Percentiles rank a stretch among this genome's conserved stretches.
Conservation (phyloP, 1,284 basidiomycete species). For the Testicularia cyperi region DNA sequence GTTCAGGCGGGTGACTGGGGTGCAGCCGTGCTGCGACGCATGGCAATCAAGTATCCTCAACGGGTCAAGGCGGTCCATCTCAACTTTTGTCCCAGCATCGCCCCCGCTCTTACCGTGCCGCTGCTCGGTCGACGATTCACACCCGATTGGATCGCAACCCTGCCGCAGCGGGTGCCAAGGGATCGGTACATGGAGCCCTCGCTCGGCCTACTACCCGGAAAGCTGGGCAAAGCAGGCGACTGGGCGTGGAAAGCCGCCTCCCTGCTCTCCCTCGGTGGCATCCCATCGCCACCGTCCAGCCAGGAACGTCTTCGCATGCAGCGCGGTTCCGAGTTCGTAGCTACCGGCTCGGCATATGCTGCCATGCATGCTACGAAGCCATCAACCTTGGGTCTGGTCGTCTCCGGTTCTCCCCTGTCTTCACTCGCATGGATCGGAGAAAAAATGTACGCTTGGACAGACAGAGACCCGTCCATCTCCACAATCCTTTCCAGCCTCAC, state of each 20-base stretch:
- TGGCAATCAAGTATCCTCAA: constrained; percentile 27
- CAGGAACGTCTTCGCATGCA: constrained; percentile 37
- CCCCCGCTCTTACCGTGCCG: constrained; percentile 26
- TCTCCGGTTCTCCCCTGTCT: constrained; percentile 60
- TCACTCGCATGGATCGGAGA: constrained; percentile 63
- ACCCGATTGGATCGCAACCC: constrained; percentile 13
- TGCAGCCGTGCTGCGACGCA: constrained; percentile 18
- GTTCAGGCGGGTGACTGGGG: constrained; percentile 52
- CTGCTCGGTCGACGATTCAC: constrained; percentile 14
- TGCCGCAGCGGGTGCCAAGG: constrained; percentile 15
- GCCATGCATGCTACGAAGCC: constrained; percentile 59
- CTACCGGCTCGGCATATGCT: constrained; percentile 46
- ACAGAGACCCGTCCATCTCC: constrained; percentile 42
- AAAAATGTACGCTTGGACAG: constrained; percentile 62
- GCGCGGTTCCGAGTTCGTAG: constrained; percentile 36
- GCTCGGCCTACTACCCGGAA: constrained; percentile 1
- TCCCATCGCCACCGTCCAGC: constrained; percentile 34
- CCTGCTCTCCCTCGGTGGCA: constrained; percentile 11
- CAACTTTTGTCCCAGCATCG: constrained; percentile 41
- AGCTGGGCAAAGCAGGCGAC: neutral
- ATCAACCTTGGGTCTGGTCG: constrained; percentile 60
- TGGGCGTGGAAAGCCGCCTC: constrained; percentile 8
- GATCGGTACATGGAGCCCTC: constrained; percentile 12
- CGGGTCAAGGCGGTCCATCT: constrained; percentile 37
- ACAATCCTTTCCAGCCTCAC: constrained; percentile 59